Conservation (phyloP, 139 green algal genomes). For the Chlamydomonas sphaeroides region DNA sequence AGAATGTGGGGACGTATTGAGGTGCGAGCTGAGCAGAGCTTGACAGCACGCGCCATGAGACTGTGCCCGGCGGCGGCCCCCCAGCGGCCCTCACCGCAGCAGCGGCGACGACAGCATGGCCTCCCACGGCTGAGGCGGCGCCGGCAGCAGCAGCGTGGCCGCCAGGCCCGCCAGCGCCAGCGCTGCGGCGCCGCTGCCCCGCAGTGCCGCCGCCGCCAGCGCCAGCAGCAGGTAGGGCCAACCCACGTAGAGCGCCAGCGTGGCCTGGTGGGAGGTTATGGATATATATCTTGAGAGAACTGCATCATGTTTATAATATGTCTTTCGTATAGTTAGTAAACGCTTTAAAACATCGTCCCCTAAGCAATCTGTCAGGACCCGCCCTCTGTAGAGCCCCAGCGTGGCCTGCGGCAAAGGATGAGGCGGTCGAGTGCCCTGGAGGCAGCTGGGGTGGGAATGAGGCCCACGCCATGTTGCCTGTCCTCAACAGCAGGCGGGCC, state of each 20-base stretch:
- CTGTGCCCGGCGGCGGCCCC: no score
- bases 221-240: conserved; percentile 20
- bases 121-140: background rate
- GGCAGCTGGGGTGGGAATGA: no score
- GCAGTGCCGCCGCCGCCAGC: background rate
- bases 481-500: no score
- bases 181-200: background rate
- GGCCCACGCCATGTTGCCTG: no score
- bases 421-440: no score
- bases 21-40: no score
- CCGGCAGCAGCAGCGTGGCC: conserved; percentile 17
- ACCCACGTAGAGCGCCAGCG: conserved; percentile 12
- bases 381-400: background rate
- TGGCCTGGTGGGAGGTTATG: background rate
- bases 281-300: background rate
- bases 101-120: background rate
- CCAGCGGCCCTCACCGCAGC: background rate
- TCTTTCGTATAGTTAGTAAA: no score
- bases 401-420: no score
- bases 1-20: no score
- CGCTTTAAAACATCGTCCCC: no score
- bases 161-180: background rate
- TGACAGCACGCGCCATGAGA: no score
- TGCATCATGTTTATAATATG: background rate
- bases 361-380: no score